Conservation (phyloP, 2,329 filamentous ascomycete species). For the Fusarium temperatum region DNA sequence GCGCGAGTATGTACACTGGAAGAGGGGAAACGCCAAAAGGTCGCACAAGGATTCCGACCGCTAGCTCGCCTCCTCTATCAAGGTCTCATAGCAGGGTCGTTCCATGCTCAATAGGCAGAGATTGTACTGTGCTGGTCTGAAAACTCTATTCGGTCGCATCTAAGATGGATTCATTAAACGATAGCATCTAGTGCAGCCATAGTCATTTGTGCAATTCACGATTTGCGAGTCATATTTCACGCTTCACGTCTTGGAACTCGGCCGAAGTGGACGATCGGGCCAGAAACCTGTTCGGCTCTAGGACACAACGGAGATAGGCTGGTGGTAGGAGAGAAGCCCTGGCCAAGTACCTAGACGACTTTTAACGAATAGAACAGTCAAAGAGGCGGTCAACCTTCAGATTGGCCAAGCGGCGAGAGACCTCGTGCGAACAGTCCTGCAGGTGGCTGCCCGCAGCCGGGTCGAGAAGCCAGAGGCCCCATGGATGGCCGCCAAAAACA, state of each 20-base stretch:
- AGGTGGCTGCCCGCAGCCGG: constrained; percentile 34
- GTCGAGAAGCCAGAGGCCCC: constrained; percentile 34
- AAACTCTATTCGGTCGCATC: constrained; percentile 37
- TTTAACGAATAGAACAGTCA: constrained; percentile 31
- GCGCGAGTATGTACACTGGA: constrained; percentile 36
- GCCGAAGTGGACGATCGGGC: constrained; percentile 20
- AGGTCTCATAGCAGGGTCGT: constrained; percentile 33
- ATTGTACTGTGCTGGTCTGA: constrained; percentile 36
- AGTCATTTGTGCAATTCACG: constrained; percentile 29
- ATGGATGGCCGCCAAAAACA: constrained; percentile 19
- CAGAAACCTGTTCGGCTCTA: constrained; percentile 21
- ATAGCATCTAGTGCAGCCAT: constrained; percentile 34
- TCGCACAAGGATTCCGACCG: constrained; percentile 23
- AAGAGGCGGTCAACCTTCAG: constrained; percentile 40
- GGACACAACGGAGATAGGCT: constrained; percentile 22
- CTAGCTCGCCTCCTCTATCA: constrained; percentile 36
- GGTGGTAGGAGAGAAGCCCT: constrained; percentile 12
- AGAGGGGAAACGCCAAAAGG: constrained; percentile 33
- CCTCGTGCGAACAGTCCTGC: constrained; percentile 30
- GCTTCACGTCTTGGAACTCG: constrained; percentile 17
- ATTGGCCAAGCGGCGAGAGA: constrained; percentile 34
- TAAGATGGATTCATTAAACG: constrained; percentile 42
- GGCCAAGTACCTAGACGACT: constrained; percentile 16
- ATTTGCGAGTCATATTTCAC: constrained; percentile 36
- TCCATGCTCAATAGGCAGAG: constrained; percentile 29